These are phyloP conservation scores for Pestalotiopsis fici DNA, from an alignment of 2,329 filamentous ascomycete species.

Conservation along the genomic window DNA sequence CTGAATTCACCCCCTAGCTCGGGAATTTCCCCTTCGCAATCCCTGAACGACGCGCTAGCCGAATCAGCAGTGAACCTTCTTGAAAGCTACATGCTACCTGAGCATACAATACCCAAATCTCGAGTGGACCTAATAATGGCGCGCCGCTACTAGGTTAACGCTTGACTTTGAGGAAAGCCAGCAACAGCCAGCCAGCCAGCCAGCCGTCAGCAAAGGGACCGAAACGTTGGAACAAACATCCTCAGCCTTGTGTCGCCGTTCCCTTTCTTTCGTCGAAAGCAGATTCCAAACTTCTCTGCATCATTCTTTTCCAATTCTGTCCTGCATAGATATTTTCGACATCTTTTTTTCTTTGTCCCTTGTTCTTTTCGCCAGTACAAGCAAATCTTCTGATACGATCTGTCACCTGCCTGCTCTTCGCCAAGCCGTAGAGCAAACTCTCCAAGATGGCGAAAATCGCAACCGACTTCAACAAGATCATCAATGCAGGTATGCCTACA, in stretches of 20 bases:
- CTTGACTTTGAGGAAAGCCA: background rate
- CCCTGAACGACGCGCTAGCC: background rate
- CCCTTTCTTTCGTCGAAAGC: no score
- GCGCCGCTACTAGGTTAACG: background rate
- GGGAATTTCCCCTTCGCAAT: background rate
- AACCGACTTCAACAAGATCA: slow-evolving; percentile 56
- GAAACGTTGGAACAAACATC: background rate
- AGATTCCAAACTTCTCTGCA: no score
- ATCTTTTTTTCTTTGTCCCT: background rate
- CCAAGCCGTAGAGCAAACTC: background rate
- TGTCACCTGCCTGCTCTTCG: background rate
- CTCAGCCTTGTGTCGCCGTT: background rate
- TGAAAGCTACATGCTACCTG: no score
- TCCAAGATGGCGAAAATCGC: slow-evolving; percentile 42
- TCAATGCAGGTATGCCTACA: slow-evolving; percentile 45
- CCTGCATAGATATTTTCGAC: no score
- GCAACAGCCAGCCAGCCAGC: no score
- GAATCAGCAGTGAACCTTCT: no score
- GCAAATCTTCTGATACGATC: background rate
- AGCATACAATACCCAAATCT: background rate
- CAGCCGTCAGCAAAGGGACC: background rate
- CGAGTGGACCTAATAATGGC: background rate
- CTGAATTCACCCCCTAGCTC: background rate
- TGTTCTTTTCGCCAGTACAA: background rate
- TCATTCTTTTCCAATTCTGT: no score